Evolutionary conservation across 1,284 basidiomycete species (phyloP), one percentile per base, ranked within the genome.

Genomic region (Marasmius tenuissimus): DNA sequence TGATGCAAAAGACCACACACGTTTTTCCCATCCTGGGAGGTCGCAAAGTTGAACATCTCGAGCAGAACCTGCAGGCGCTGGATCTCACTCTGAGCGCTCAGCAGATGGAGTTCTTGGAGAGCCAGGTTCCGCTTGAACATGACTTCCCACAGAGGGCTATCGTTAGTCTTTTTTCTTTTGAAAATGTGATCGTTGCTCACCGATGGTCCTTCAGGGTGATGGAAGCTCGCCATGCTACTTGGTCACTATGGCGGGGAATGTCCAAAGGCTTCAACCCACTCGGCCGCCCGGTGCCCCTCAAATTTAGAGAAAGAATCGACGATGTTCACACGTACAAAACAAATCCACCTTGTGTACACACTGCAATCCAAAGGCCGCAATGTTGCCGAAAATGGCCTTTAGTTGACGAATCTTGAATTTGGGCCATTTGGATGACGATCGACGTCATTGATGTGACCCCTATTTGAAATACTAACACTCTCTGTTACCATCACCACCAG

Each of bases 1-100:
- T 59, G n/a, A 59, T 59, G 50, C 58, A 59, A 27, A 59, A 54
- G 50, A 42, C 50, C 10, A 35, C 58, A 12, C 51, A 59, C 38
- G 58, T 59, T 10, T 54, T 59, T 39, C 58, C 58, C 4, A 53
- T 59, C 11, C 20, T 59, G 11, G 48, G 58, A n/a, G 50, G 58
- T 8, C 35, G 50, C 18, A 59, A 42, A 51, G 38, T 59, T 8
- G 58, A 59, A 20, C 14, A 59, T 38, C 35, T 59, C 8, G 37
- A 39, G 20, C 27, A 35, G 18, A 59, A 59, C 39, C 10, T 59
- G n/a, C 49, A 59, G 34, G 50, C 50, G 22, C 42, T 59, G 10
- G 58, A 59, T 14, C 40, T 59, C 9, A 54, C 39, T 34, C 33
- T 53, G 51, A 35, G 33, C 51, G 34, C 34, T 35, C 12, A 53